These are phyloP conservation scores for Afroboletus lepidellus DNA, from an alignment of 1,284 basidiomycete species.

Conservation along the genomic window DNA sequence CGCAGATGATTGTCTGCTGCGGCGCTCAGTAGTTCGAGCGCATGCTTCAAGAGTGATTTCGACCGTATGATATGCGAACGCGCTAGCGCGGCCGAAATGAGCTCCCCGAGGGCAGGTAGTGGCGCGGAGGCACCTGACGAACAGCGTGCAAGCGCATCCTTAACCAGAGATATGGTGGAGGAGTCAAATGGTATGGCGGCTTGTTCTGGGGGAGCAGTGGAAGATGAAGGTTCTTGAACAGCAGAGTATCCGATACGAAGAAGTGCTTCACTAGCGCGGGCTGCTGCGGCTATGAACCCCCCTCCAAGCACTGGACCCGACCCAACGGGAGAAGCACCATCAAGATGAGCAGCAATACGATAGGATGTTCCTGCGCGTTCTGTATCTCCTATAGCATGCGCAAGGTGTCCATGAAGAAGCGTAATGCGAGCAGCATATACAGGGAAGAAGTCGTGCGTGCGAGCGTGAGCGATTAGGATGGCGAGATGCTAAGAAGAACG, in stretches of 20 bases:
- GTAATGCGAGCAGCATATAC: constrained; percentile 61
- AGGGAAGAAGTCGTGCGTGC: constrained; percentile 53
- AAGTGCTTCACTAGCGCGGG: constrained; percentile 58
- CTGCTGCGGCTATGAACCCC: constrained; percentile 56
- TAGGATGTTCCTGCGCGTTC: constrained; percentile 61
- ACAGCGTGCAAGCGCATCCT: constrained; percentile 33
- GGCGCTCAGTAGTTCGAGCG: constrained; percentile 53
- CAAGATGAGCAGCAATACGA: constrained; percentile 51
- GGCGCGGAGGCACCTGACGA: constrained; percentile 23
- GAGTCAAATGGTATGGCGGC: constrained; percentile 16
- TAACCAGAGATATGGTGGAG: constrained; percentile 14
- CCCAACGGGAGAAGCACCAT: constrained; percentile 29
- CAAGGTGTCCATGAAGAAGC: constrained; percentile 67
- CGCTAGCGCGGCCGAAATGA: constrained; percentile 29
- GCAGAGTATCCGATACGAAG: constrained; percentile 51
- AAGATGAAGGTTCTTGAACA: neutral
- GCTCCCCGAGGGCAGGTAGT: constrained; percentile 28
- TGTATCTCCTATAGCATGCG: constrained; percentile 53
- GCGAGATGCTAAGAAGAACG: constrained; percentile 45
- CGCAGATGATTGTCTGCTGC: constrained; percentile 71
- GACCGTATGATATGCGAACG: constrained; percentile 24
- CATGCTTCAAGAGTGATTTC: constrained; percentile 61
- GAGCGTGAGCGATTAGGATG: constrained; percentile 58
- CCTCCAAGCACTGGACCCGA: constrained; percentile 21
- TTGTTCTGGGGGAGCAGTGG: constrained; percentile 5